phyloP scores from a whole-genome alignment of 2,329 filamentous ascomycete species.

The Microcyclosporella mali region DNA sequence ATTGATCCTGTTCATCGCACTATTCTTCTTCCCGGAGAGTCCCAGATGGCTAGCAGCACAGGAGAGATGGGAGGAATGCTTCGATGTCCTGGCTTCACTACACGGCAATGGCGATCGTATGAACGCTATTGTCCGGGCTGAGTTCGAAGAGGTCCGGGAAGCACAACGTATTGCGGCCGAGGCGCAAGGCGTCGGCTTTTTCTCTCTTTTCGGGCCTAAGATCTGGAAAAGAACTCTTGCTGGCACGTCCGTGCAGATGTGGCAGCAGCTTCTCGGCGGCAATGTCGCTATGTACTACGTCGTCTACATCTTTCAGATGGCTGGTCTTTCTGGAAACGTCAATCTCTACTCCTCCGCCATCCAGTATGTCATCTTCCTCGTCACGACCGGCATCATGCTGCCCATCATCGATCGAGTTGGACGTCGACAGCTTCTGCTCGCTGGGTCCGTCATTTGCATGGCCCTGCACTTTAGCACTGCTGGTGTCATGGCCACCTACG shows the following conservation, averaged over 20 bases:
- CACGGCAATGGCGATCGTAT: constrained; percentile 40
- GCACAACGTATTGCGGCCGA: constrained; percentile 36
- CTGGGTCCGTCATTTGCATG: constrained; percentile 38
- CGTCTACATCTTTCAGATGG: constrained; percentile 13
- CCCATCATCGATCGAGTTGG: constrained; percentile 6
- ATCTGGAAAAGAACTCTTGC: constrained; percentile 55
- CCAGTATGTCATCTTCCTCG: constrained; percentile 11
- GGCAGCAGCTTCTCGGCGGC: constrained; percentile 43
- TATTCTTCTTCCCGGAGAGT: constrained; percentile 42
- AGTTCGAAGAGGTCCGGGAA: constrained; percentile 41
- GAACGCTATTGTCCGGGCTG: constrained; percentile 43
- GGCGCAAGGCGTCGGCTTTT: constrained; percentile 34
- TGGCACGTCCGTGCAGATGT: constrained; percentile 52
- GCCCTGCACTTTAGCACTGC: constrained; percentile 9
- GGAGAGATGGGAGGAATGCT: constrained; percentile 41
- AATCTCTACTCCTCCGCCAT: constrained; percentile 7
- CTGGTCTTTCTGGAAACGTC: constrained; percentile 7
- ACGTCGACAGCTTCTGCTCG: constrained; percentile 27
- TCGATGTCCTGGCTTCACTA: constrained; percentile 38
- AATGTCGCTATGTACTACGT: constrained; percentile 17
- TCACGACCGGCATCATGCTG: constrained; percentile 18
- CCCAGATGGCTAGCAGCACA: constrained; percentile 45
- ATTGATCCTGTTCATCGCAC: constrained; percentile 38
- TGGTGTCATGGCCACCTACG: constrained; percentile 8
- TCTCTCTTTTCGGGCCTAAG: constrained; percentile 41